Percentiles rank a stretch among this genome's conserved stretches.
These are phyloP conservation scores for Castanospermum australe DNA, from an alignment of 306 rosid genomes.

Conservation along the genomic window DNA sequence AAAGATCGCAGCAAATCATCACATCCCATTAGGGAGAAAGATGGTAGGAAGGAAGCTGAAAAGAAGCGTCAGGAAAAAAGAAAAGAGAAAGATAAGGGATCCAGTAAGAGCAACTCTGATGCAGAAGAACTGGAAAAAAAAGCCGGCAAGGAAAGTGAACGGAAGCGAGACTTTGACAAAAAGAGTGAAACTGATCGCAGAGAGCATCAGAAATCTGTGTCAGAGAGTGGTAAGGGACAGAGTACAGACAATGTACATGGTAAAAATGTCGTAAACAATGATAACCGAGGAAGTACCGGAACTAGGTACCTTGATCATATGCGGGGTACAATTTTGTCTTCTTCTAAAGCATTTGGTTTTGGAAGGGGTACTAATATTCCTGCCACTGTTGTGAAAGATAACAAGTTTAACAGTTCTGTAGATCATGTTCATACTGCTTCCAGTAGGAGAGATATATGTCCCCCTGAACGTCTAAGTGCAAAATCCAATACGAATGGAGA, in stretches of 20 bases:
- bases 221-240: conserved; percentile 59
- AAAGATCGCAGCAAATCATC: conserved; percentile 64
- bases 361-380: conserved; percentile 64
- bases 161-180: conserved; percentile 69
- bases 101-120: conserved; percentile 97
- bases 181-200: conserved; percentile 65
- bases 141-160: conserved; percentile 77
- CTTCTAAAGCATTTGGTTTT: conserved; percentile 94
- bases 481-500: conserved; percentile 66
- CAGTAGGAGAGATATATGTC: conserved; percentile 57
- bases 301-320: conserved; percentile 87
- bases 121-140: conserved; percentile 86
- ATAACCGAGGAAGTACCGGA: conserved; percentile 67
- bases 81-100: conserved; percentile 84
- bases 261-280: conserved; percentile 53
- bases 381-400: conserved; percentile 60
- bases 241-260: conserved; percentile 51
- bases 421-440: conserved; percentile 64
- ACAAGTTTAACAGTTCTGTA: conserved; percentile 55
- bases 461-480: conserved; percentile 60
- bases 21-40: conserved; percentile 54
- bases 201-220: conserved; percentile 64
- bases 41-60: conserved; percentile 77
- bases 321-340: conserved; percentile 85
- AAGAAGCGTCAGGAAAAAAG: conserved; percentile 86